Evolutionary conservation across 306 rosid genomes (phyloP).

Genomic region (Notholithocarpus densiflorus): DNA sequence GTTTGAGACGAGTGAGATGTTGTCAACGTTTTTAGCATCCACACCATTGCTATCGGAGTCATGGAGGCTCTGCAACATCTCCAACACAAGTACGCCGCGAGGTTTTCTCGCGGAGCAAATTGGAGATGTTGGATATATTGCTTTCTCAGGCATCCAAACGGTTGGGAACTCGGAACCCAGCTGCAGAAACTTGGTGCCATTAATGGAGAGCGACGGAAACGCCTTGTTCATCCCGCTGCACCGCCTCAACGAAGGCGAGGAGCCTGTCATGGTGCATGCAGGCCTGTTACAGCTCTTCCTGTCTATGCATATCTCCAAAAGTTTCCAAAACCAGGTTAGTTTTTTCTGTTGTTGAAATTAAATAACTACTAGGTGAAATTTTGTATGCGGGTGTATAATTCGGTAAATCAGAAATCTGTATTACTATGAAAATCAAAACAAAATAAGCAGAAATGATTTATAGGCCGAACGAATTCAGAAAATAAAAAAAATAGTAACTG

Average conservation of each 20-base stretch:
- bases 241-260: constrained; percentile 35
- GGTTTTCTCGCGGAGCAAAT: constrained; percentile 32
- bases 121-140: constrained; percentile 50
- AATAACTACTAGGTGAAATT: no score
- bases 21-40: constrained; percentile 58
- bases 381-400: no score
- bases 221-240: constrained; percentile 32
- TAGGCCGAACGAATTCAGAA: no score
- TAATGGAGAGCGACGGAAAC: constrained; percentile 34
- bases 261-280: constrained; percentile 59
- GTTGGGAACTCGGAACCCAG: constrained; percentile 11
- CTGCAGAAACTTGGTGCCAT: constrained; percentile 32
- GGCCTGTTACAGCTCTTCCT: constrained; percentile 49
- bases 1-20: constrained; percentile 77
- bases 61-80: constrained; percentile 47
- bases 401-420: no score
- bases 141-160: constrained; percentile 60
- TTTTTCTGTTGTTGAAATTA: not conserved
- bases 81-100: constrained; percentile 5
- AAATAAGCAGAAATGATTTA: no score
- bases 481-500: no score
- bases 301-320: constrained; percentile 21
- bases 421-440: no score
- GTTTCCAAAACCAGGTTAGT: constrained; percentile 57
- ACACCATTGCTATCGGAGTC: constrained; percentile 72